phyloP scores from a whole-genome alignment of 1,284 basidiomycete species.

The Coriolopsis trogii region DNA sequence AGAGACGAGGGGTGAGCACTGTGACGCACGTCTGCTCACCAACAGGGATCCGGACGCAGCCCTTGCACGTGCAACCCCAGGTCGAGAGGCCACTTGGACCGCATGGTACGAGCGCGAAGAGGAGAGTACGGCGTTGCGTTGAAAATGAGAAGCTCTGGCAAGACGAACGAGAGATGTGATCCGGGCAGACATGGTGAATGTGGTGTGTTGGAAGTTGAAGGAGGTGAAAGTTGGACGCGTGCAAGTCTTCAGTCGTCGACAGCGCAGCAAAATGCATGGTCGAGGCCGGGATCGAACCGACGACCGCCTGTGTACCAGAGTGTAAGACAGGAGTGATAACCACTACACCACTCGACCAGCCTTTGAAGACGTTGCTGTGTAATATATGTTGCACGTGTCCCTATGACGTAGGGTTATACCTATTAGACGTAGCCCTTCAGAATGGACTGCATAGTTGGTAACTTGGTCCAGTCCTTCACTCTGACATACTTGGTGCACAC shows the following conservation, averaged over 20 bases:
- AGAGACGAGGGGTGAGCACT: neutral
- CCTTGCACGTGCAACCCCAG: too few species aligned
- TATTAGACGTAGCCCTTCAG: too few species aligned
- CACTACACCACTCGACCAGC: conserved; percentile 27
- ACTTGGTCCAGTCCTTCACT: too few species aligned
- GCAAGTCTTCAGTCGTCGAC: neutral
- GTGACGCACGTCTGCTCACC: neutral
- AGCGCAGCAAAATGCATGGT: conserved; percentile 9
- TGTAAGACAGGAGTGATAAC: conserved; percentile 29
- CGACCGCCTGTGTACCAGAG: conserved; percentile 27
- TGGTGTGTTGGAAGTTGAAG: neutral
- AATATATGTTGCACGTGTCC: neutral
- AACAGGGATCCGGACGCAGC: too few species aligned
- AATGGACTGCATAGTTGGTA: too few species aligned
- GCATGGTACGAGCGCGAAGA: too few species aligned
- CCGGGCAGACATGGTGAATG: neutral
- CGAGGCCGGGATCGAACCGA: conserved; percentile 29
- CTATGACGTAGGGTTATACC: too few species aligned
- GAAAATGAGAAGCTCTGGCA: neutral
- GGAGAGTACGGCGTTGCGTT: too few species aligned
- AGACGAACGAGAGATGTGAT: too few species aligned
- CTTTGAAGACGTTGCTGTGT: neutral
- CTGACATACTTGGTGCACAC: too few species aligned
- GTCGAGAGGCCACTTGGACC: too few species aligned
- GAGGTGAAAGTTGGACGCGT: neutral